Percentiles rank a stretch among this genome's conserved stretches.
Evolutionary conservation across 257 asterid genomes (phyloP).

Genomic region (Fraxinus pennsylvanica): DNA sequence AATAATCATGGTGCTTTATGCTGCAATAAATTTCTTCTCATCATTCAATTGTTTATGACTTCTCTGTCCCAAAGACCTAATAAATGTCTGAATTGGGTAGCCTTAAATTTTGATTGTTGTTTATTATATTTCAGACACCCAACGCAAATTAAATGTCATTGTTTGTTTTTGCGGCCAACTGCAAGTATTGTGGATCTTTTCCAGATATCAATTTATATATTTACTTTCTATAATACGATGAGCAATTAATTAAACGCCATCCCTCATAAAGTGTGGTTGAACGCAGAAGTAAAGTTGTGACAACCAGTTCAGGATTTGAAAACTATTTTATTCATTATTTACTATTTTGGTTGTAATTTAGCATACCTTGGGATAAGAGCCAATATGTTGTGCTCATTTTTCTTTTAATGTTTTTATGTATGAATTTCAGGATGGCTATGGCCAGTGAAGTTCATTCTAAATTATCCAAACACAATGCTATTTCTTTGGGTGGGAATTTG

Average conservation of each 20-base stretch:
- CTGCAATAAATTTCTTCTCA: slow-evolving; percentile 1
- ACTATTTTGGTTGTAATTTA: neutral
- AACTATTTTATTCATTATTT: slow-evolving; percentile 8
- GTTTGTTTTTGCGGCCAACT: neutral
- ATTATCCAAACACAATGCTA: slow-evolving; percentile 61
- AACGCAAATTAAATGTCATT: slow-evolving; percentile 9
- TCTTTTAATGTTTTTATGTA: slow-evolving; percentile 24
- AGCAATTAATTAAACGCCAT: neutral
- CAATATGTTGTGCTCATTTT: slow-evolving; percentile 17
- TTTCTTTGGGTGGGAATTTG: slow-evolving; percentile 80
- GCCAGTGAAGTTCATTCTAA: slow-evolving; percentile 85
- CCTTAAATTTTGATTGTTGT: slow-evolving; percentile 15
- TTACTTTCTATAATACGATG: neutral
- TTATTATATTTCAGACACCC: slow-evolving; percentile 14
- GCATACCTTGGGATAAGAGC: neutral
- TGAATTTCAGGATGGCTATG: slow-evolving; percentile 83
- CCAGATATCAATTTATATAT: neutral
- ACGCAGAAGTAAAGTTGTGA: neutral
- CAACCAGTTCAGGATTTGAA: slow-evolving; percentile 1
- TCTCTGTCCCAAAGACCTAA: neutral
- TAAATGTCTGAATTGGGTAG: neutral
- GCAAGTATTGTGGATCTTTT: neutral
- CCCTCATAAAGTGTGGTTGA: neutral
- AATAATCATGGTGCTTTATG: neutral
- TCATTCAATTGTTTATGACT: neutral